A percentile compares a stretch with the other conserved stretches of the same genome.
Evolutionary conservation across 345 rosid species (phyloP).

Genomic region (Salix dunnii): DNA sequence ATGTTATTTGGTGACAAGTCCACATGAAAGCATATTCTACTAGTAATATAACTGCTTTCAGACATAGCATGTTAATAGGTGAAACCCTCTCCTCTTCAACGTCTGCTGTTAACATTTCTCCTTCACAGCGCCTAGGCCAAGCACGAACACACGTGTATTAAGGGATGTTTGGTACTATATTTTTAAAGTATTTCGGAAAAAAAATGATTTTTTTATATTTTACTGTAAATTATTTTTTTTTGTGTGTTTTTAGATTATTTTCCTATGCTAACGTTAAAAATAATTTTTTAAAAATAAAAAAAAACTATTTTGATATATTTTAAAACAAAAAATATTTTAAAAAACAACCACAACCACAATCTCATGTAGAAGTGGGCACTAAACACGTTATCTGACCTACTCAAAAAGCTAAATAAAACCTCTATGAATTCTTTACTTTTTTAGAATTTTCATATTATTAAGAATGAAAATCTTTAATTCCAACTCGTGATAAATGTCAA

Average conservation of each 20-base stretch:
- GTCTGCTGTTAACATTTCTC: slow-evolving; percentile 42
- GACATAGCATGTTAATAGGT: slow-evolving; percentile 28
- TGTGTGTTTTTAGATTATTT: no score
- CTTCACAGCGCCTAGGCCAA: slow-evolving; percentile 44
- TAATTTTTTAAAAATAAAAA: no score
- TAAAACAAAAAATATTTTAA: no score
- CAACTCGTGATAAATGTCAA: neutral
- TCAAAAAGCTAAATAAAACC: neutral
- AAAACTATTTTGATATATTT: no score
- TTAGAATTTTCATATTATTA: neutral
- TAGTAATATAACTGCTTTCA: slow-evolving; percentile 34
- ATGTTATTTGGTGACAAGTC: slow-evolving; percentile 86
- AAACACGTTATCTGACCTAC: neutral
- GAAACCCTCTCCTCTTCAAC: slow-evolving; percentile 36
- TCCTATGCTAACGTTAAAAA: no score
- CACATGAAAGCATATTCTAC: slow-evolving; percentile 53
- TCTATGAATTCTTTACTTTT: neutral
- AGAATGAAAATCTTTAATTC: neutral
- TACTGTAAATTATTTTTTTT: no score
- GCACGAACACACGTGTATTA: neutral
- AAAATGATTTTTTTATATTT: no score
- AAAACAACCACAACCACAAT: no score
- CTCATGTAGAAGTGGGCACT: no score
- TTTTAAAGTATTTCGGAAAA: no score
- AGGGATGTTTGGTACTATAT: no score